A percentile compares a stretch with the other conserved stretches of the same genome.
Conservation (phyloP, 75 land plant species). For the Cupressus sempervirens region DNA sequence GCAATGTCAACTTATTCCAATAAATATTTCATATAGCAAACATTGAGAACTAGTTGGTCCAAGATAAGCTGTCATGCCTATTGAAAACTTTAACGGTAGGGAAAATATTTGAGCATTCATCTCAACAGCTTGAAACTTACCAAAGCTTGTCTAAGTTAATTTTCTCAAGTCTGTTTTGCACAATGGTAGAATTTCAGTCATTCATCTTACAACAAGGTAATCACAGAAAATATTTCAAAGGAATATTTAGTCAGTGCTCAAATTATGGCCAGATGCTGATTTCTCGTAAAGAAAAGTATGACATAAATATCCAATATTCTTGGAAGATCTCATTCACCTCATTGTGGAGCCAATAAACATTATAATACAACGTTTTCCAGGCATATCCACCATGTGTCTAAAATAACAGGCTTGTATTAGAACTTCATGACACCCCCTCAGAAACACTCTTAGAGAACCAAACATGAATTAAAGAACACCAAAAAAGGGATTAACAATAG, state of each 20-base stretch:
- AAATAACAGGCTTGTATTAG: background rate
- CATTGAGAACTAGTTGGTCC: background rate
- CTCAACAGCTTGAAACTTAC: too few relatives aligned
- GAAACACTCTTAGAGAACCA: background rate
- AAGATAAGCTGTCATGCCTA: background rate
- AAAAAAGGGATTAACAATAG: slow-evolving; percentile 81
- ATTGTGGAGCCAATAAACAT: background rate
- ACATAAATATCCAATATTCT: background rate
- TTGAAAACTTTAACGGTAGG: background rate
- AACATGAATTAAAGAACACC: slow-evolving; percentile 54
- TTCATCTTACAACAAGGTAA: too few relatives aligned
- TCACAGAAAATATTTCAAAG: background rate
- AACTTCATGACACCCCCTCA: background rate
- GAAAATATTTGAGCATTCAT: background rate
- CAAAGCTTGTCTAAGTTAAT: too few relatives aligned
- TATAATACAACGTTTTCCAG: background rate
- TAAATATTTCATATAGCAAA: background rate
- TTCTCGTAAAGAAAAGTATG: background rate
- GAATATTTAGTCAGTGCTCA: background rate
- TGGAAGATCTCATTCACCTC: background rate
- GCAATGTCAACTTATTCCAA: background rate
- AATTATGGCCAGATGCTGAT: background rate
- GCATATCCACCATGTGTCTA: background rate
- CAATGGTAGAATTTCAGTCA: too few relatives aligned
- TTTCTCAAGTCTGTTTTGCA: too few relatives aligned